Evolutionary conservation across 1,139 yeast species (phyloP), one percentile per base, ranked within the genome.

Genomic region (Dujonia santamariae): DNA sequence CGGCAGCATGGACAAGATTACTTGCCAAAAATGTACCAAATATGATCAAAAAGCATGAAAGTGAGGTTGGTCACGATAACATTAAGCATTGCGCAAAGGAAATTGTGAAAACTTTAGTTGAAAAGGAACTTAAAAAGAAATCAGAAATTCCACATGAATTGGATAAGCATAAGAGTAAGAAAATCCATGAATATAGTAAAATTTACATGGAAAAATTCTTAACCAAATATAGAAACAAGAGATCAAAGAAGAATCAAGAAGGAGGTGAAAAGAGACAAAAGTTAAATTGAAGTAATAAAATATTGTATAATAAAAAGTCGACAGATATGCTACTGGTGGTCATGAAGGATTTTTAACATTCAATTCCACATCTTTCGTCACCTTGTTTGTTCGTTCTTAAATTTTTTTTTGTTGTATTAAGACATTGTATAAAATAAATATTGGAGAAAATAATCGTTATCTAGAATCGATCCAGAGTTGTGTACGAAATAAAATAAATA

Each of bases 21-120:
- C 78, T 92, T 55, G 97, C 97, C 2, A 61, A 72, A 18, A 70
- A 77, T 48, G 84, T 92, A 14, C 97, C 97, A 3, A 88, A 88
- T 50, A 59, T 84, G 47, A 68, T 90, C 35, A 80, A 80, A 45
- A 76, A 76, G 45, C 79, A 82, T 53, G 83, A 78, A 44, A 54
- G 64, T 2, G 78, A 77, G 37, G 67, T 90, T 17, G 92, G 88
- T 2, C 78, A 78, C 41, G 95, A 85, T 4, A 72, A 78, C 37
- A 55, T 87, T 35, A 92, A 88, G 58, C 73, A 74, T 23, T 84
- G 92, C 55, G 86, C 96, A 2, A 75, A 79, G 43, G 96, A 88
- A 34, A 74, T 87, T 40, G 86, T 81, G 3, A 73, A 76, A 40
- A 61, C 63, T 1, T 62, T 88, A 33, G 75, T 80, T 0, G 64